Evolutionary conservation across 805 yeast species (phyloP), one percentile per base, ranked within the genome.

Genomic region (Kuraishia molischiana): DNA sequence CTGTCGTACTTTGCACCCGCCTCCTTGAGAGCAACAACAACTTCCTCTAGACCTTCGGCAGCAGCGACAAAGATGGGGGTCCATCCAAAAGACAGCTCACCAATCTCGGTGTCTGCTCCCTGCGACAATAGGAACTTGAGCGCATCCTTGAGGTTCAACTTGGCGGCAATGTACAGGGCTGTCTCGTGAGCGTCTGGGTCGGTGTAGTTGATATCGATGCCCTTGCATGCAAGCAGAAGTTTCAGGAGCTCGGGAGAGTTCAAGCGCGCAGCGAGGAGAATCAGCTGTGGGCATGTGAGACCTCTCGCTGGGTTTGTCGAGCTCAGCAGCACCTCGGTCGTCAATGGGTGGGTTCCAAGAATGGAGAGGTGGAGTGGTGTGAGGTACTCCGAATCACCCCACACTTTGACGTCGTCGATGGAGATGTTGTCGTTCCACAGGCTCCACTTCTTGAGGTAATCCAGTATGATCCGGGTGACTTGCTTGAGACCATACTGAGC

Each of bases 51-150:
- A 1, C 97, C 97, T 51, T 89, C 95, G 13, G 87, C 81, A 0
- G 95, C 89, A 10, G 96, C 95, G 37, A 78, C 74, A 54, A 90
- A 86, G 4, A 90, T 64, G 4, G 97, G 96, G 1, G 96, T 85
- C 97, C 97, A 90, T 0, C 95, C 95, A 59, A 85, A 89, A 1
- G 83, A 68, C 4, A 59, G 52, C 50, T 90, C 97, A 0, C 79
- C 74, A 37, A 85, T 62, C 52, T 89, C 95, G 1, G 87, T 60
- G 46, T 79, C 64, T 1, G 96, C 95, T 9, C 76, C 75, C 13
- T 66, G 58, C 8, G 62, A 53, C 38, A 90, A 62, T 14, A 85
- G 54, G 36, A 60, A 67, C 42, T 69, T 62, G 5, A 79, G 85
- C 18, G 80, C 59, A 1, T 68, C 68, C 8, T 58, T 42, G 38